Evolutionary conservation across 371 early-diverging fungal species (phyloP).

Genomic region (Syncephalis fuscata): DNA sequence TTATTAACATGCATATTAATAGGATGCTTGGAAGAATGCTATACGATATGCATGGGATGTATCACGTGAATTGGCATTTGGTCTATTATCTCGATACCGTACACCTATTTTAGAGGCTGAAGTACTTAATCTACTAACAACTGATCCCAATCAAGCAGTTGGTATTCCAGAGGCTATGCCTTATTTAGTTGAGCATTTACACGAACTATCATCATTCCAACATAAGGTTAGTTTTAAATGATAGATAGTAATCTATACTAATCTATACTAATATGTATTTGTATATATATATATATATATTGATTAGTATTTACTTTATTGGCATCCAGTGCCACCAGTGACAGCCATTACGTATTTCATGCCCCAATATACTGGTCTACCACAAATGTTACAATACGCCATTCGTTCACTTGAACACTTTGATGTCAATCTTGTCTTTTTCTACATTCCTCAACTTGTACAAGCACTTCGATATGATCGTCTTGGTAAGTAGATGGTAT

Average conservation of each 20-base stretch:
- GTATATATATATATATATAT: neutral
- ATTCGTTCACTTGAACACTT: slow-evolving; percentile 78
- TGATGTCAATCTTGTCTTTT: slow-evolving; percentile 88
- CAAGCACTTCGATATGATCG: slow-evolving; percentile 88
- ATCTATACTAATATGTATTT: too few species aligned
- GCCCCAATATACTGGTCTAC: slow-evolving; percentile 46
- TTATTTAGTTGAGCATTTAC: slow-evolving; percentile 28
- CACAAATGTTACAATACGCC: slow-evolving; percentile 85
- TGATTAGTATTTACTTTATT: slow-evolving; percentile 64
- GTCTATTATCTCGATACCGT: slow-evolving; percentile 55
- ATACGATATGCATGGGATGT: slow-evolving; percentile 69
- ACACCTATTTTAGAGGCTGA: slow-evolving; percentile 45
- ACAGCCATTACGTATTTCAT: slow-evolving; percentile 66
- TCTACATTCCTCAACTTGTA: slow-evolving; percentile 97
- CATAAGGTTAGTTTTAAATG: too few species aligned
- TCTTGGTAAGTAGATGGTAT: slow-evolving; percentile 15
- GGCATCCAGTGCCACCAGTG: slow-evolving; percentile 88
- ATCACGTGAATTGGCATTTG: slow-evolving; percentile 62
- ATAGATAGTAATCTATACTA: too few species aligned
- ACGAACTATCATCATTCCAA: too few species aligned
- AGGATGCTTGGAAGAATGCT: slow-evolving; percentile 58
- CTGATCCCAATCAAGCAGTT: slow-evolving; percentile 48
- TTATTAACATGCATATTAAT: slow-evolving; percentile 6
- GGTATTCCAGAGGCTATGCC: slow-evolving; percentile 56
- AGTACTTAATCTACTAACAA: slow-evolving; percentile 39